phyloP scores from a whole-genome alignment of 768 basidiomycete genomes.

The Clitopilus passeckerianus region DNA sequence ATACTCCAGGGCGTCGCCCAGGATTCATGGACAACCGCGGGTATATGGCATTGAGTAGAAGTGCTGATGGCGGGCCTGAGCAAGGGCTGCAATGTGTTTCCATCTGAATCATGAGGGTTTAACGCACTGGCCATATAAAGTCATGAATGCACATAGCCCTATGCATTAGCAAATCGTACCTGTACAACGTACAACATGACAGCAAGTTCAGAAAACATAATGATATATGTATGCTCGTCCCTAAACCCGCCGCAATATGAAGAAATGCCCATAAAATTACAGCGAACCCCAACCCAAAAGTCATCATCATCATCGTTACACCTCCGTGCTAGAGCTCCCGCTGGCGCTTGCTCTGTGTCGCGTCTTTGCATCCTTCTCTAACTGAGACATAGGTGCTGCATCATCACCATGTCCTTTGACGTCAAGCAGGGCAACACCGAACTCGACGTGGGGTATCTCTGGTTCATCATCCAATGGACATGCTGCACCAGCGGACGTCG shows the following conservation, averaged over 20 bases:
- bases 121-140: too few relatives aligned
- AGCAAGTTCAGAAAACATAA: neutral
- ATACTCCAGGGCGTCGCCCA: too few relatives aligned
- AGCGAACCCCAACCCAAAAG: too few relatives aligned
- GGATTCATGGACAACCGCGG: too few relatives aligned
- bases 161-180: neutral
- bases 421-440: slow-evolving; percentile 23
- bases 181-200: neutral
- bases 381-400: neutral
- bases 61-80: too few relatives aligned
- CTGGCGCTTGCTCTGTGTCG: slow-evolving; percentile 1
- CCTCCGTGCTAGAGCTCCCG: slow-evolving; percentile 6
- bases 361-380: slow-evolving; percentile 1
- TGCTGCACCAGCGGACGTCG: neutral
- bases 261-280: neutral
- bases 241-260: neutral
- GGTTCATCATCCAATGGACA: slow-evolving; percentile 9
- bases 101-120: too few relatives aligned
- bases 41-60: too few relatives aligned
- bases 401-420: slow-evolving; percentile 3
- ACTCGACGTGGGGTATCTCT: slow-evolving; percentile 24
- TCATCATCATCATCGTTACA: neutral
- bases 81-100: too few relatives aligned
- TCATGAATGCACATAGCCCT: neutral
- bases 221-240: neutral